Base-by-base conservation (phyloP, 345 rosid species). In the Eucalyptus tenuipes region DNA sequence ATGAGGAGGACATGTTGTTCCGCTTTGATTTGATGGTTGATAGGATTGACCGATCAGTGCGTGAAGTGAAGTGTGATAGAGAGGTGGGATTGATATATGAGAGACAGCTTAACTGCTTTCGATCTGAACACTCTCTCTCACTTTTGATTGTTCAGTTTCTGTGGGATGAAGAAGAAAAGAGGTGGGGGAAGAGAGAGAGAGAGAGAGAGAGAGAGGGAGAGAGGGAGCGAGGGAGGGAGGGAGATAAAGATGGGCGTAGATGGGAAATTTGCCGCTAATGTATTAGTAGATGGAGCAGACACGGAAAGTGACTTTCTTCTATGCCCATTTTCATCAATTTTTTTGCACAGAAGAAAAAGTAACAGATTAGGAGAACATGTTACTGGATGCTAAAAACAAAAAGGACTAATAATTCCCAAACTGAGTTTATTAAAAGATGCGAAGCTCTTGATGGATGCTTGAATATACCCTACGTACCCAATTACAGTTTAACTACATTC, bases 1-100 rank as follows among this genome's bases (percentile, higher is more conserved):
- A 86, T 14, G 91, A 90, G 61, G 90, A 89, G 31, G 90, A 89
- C n/a, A 86, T 59, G 81, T 64, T 89, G 59, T 92, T 86, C 59
- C 91, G 47, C 89, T 91, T 87, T 90, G 96, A 90, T 91, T 92
- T 94, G 96, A 94, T 93, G 95, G 99, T 95, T 93, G 95, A 98
- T 96, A 93, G 33, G 89, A 49, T 71, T 45, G 80, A 49, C 52
- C 92, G 96, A 93, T 90, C 93, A 97, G 94, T 95, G 91, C 93
- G 93, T 87, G 81, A 92, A 88, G 91, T 91, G 91, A 91, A 91
- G 82, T 40, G 89, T 90, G 75, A 52, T 53, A 37, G 44, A 55
- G 55, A 37, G 47, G 88, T 40, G 31, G 68, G 79, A 86, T 47
- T 55, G 88, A 49, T 45, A 55, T 8, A 86, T 37, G 94, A 92